Base-by-base conservation (phyloP, 306 rosid genomes). In the Cyamopsis tetragonoloba region DNA sequence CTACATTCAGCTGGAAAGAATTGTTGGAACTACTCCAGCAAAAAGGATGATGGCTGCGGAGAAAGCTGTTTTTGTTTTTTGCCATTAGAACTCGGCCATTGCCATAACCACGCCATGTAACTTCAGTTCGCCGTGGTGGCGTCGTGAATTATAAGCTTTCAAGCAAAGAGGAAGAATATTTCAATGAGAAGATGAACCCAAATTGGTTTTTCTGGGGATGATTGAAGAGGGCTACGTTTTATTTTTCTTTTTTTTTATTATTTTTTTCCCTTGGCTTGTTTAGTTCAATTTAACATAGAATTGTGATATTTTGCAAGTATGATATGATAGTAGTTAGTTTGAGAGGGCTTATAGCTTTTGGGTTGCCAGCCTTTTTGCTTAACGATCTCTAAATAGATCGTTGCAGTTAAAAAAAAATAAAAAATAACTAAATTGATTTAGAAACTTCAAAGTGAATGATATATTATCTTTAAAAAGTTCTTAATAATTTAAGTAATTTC, bases 11-110 rank as follows among this genome's bases (percentile, higher is more conserved):
- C 68, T 81, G 17, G 85, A 81, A 57, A 77, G 85, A 77, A 73
- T 68, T 11, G 82, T 73, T 73, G 85, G 85, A 42, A 63, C 82
- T 41, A 27, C 70, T 14, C 68, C 71, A 0, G 77, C 80, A 1
- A 63, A 57, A 48, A 77, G 77, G 41, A 81, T 77, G 85, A 44
- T 73, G 23, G 15, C 68, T 63, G 82, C 85, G 2, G 80, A 77
- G 58, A 77, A 77, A 15, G 51, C 67, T 10, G 85, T 81, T 58
- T 81, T 81, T 69, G 82, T 81, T 34, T 81, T 81, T 60, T 56
- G 71, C 42, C 51, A 77, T 41, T 77, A 77, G 77, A 24, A 12
- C 44, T 62, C 26, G 31, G 46, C 39, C 54, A 17, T 4, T 23
- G 26, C 41, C 23, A 13, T 27, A 15, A 23, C 60, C 19, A 2